Base-by-base conservation (phyloP, 75 land plant species). In the Ceratopteris richardii region DNA sequence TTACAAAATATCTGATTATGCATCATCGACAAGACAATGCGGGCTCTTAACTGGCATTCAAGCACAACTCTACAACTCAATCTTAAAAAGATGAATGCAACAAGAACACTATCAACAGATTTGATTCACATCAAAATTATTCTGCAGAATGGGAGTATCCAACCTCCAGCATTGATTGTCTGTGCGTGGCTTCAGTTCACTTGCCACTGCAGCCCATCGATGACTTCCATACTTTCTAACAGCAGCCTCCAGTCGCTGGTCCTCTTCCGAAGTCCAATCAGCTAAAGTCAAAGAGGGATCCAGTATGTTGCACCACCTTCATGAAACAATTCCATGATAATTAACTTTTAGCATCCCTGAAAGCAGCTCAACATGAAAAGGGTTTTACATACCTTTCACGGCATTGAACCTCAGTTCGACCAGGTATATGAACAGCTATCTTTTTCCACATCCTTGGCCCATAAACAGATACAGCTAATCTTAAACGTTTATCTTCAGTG, bases 161-260 rank as follows among this genome's bases (percentile, higher is more conserved):
- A n/a, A 88, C 96, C 96, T 70, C 56, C 83, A 56, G 60, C 99
- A 95, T 52, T 90, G 92, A 67, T 64, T 84, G 61, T 95, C 93
- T 26, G 99, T 95, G 6, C 99, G 85, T 36, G 74, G 62, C 42
- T 76, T 79, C 37, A 95, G 28, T 40, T 56, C 68, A 29, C 71
- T 61, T 29, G 97, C 83, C 69, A 95, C 79, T 44, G 83, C 83
- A 33, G 92, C 62, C 99, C 99, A 95, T 54, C 78, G 64, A 63
- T 82, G 68, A 39, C 28, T 20, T 24, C 84, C 93, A 71, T 78
- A 75, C 63, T 71, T 57, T 30, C 28, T 54, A 51, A 90, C 82
- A 24, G 88, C 93, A 10, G 33, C 66, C 40, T 71, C 42, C 64
- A 95, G 62, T 66, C 63, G 79, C 22, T 37, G 53, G 61, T 90